Conservation (phyloP, 306 rosid species). For the Senna siamea region DNA sequence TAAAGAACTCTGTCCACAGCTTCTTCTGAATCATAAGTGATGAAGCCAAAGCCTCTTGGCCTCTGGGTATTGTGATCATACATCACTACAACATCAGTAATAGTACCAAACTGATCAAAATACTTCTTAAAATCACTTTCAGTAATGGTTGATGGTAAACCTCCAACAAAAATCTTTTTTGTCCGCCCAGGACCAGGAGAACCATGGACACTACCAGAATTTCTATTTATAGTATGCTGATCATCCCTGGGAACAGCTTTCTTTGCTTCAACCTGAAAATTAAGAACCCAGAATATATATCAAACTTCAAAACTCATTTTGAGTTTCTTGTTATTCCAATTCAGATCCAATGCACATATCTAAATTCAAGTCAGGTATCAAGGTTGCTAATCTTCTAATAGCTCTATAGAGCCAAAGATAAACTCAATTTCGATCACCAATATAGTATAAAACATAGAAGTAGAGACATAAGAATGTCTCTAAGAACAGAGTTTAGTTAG, state of each 20-base stretch:
- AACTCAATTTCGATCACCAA: conserved; percentile 10
- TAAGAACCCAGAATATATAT: conserved; percentile 31
- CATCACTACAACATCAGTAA: conserved; percentile 92
- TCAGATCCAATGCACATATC: conserved; percentile 42
- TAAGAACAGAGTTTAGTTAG: background rate
- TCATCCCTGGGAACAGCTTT: conserved; percentile 97
- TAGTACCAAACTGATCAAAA: conserved; percentile 85
- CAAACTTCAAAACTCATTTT: conserved; percentile 40
- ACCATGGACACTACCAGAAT: conserved; percentile 53
- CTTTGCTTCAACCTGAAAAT: conserved; percentile 93
- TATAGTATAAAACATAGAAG: conserved; percentile 9
- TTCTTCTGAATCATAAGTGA: conserved; percentile 88
- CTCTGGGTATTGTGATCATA: conserved; percentile 95
- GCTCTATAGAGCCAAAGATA: background rate
- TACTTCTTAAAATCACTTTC: conserved; percentile 81
- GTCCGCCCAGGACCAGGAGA: conserved; percentile 85
- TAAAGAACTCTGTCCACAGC: conserved; percentile 84
- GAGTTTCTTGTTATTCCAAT: conserved; percentile 22
- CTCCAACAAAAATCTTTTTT: conserved; percentile 92
- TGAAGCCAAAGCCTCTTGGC: conserved; percentile 97
- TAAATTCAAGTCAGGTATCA: conserved; percentile 18
- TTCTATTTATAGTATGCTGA: conserved; percentile 65
- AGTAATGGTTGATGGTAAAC: conserved; percentile 82
- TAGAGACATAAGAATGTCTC: conserved; percentile 4
- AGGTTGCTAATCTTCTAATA: background rate